phyloP scores from a whole-genome alignment of 345 rosid species.

The Aquilaria malaccensis region DNA sequence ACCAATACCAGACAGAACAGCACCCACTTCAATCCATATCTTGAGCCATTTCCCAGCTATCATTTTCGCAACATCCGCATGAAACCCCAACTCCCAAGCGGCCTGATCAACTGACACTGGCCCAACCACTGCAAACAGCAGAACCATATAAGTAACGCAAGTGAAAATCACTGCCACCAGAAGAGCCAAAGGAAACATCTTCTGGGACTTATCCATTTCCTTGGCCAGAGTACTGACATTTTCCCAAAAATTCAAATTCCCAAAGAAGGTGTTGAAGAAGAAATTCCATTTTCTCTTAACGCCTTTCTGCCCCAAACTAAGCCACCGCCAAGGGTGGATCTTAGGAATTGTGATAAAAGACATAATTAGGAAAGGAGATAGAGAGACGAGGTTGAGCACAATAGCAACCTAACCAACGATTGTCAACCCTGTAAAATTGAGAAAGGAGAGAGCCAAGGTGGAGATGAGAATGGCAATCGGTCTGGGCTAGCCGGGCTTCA shows the following conservation, averaged over 20 bases:
- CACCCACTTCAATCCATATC: constrained; percentile 54
- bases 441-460: constrained; percentile 41
- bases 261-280: constrained; percentile 82
- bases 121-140: constrained; percentile 68
- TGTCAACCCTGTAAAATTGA: constrained; percentile 64
- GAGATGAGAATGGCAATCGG: constrained; percentile 29
- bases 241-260: constrained; percentile 97
- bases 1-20: constrained; percentile 40
- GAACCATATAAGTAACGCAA: constrained; percentile 68
- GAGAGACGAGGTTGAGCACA: constrained; percentile 56
- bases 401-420: constrained; percentile 76
- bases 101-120: constrained; percentile 37
- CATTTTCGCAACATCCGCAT: constrained; percentile 52
- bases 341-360: constrained; percentile 62
- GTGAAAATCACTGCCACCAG: constrained; percentile 66
- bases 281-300: constrained; percentile 63
- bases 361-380: constrained; percentile 66
- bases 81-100: constrained; percentile 53
- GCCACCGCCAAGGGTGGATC: constrained; percentile 62
- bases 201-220: constrained; percentile 66
- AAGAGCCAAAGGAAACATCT: constrained; percentile 61
- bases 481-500: constrained; percentile 57
- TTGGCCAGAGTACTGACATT: constrained; percentile 83
- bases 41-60: constrained; percentile 67
- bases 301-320: constrained; percentile 53